Base-by-base conservation (phyloP, 192 early-diverging fungal species). In the Chytriomyces confervae region DNA sequence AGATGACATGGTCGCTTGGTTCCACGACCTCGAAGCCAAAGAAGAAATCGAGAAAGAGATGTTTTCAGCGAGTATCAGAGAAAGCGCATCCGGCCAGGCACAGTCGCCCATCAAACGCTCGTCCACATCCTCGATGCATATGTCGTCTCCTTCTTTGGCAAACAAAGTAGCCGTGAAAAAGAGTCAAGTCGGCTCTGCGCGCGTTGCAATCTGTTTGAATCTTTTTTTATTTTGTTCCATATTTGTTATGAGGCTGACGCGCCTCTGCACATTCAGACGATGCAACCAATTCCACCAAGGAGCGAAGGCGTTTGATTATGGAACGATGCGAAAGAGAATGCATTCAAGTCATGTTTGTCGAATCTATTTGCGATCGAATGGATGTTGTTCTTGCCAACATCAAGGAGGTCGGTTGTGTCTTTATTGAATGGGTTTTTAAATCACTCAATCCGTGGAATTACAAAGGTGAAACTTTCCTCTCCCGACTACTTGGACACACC, bases 281-380 rank as follows among this genome's bases (percentile, higher is more conserved):
- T 81, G 98, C 97, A 44, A 99, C 98, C 11, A 99, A 99, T 81
- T 94, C 95, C 46, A 99, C 98, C 3, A 85, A 81, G 9, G 89
- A 92, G 36, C 86, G 98, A 69, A 83, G 98, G 67, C 79, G 86
- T 69, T 87, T 90, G 81, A 87, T 98, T 18, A 77, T 91, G 46
- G 88, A 94, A n/a, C 80, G 85, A 46, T 94, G 93, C 75, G 84
- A 87, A 10, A 87, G 87, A 68, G 83, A 92, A 50, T 88, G 91
- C 65, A 89, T 98, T 73, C 91, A 98, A 66, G 94, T 97, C 13
- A 92, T 99, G 87, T 99, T 99, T 80, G 93, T 98, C 74, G 98
- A 99, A 82, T 93, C 91, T 63, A 89, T 98, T 74, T 98, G 97
- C 82, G 93, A 96, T 69, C 95, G 96, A 79, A 89, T 92, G 72